These are phyloP conservation scores for Penicillium polonicum DNA, from an alignment of 2,329 filamentous ascomycete species.

Conservation along the genomic window DNA sequence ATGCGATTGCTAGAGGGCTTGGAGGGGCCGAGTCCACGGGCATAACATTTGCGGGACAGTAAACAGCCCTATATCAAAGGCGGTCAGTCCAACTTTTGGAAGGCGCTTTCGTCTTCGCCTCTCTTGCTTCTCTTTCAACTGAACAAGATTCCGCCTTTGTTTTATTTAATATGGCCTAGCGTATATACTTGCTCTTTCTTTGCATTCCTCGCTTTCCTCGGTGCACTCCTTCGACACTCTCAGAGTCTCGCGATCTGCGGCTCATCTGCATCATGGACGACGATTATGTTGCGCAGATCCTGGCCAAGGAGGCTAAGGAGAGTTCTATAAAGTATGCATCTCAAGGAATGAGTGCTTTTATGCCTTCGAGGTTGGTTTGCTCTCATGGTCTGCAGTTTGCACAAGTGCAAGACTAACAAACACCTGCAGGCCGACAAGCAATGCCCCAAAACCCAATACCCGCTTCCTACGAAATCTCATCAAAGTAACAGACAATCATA, in stretches of 20 bases:
- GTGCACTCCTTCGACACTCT: background rate
- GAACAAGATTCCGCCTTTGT: background rate
- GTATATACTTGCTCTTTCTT: background rate
- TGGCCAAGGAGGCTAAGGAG: constrained; percentile 75
- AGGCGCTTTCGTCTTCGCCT: constrained; percentile 9
- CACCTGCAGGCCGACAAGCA: constrained; percentile 57
- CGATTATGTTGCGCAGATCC: constrained; percentile 70
- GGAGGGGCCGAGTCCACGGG: background rate
- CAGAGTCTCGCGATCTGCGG: constrained; percentile 23
- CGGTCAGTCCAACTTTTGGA: constrained; percentile 9
- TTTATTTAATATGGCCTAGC: background rate
- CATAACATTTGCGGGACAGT: constrained; percentile 1
- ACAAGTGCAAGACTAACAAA: constrained; percentile 1
- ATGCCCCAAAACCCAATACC: constrained; percentile 83
- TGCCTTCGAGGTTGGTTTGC: constrained; percentile 51
- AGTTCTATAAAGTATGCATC: constrained; percentile 72
- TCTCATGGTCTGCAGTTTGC: background rate
- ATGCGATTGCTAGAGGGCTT: background rate
- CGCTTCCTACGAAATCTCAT: constrained; percentile 86
- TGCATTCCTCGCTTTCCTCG: background rate
- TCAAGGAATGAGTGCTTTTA: constrained; percentile 69
- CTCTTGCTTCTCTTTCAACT: background rate
- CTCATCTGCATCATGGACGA: constrained; percentile 42
- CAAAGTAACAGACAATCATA: constrained; percentile 82
- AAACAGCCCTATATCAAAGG: constrained; percentile 14